Base-by-base conservation (phyloP, 495 filamentous ascomycete genomes). In the Recurvomyces mirabilis region DNA sequence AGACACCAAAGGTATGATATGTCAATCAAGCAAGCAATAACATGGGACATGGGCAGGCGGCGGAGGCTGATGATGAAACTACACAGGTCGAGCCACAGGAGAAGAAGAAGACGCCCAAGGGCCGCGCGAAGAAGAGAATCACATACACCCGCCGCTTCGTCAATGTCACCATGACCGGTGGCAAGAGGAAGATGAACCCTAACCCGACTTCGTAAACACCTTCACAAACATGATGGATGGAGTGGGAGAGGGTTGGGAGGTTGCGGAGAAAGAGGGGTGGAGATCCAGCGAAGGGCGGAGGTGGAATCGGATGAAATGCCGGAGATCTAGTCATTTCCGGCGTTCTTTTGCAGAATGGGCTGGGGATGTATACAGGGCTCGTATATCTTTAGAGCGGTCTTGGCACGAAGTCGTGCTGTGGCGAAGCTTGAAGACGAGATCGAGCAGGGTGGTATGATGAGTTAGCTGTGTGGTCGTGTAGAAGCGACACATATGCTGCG, bases 61-160 rank as follows among this genome's bases (percentile, higher is more conserved):
- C n/a, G 23, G 37, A 20, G 14, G 19, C 30, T 25, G 30, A 49
- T 41, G 4, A 38, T 4, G 20, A 5, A 36, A 37, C 24, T 31
- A 20, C 25, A 52, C 64, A 85, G 81, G 84, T 89, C 58, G 84
- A 91, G 69, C 78, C 78, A 32, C 82, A 87, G 70, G 84, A 91
- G 76, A 91, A 91, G 75, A 75, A 83, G 67, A 88, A 88, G 78
- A 74, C 73, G 55, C 91, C 91, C 65, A 96, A 99, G 79, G 91
- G 91, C 65, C 87, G 91, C 58, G 91, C 91, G 55, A 89, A 89
- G 81, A 99, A 98, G 87, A 80, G 91, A 60, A 80, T 94, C 59
- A 75, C 73, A 54, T 98, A 99, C 76, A 96, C 87, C 57, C 83
- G 91, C 65, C 87, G 91, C 56, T 99, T 99, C 77, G 93, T 99